Evolutionary conservation across 345 rosid genomes (phyloP), one percentile per base, ranked within the genome.

Genomic region (Toxicodendron radicans): DNA sequence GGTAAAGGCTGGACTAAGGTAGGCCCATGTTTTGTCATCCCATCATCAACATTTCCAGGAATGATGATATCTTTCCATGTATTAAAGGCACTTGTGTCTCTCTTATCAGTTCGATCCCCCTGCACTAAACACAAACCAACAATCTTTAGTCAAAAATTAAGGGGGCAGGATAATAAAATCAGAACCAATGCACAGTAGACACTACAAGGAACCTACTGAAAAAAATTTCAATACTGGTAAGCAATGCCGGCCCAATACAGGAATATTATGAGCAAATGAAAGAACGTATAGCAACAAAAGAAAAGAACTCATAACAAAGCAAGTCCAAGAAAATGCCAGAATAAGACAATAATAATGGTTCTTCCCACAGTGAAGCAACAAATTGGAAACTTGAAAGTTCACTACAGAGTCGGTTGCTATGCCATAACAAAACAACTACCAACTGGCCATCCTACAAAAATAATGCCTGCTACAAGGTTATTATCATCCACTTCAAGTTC

Each of bases 41-140:
- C 92, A 81, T 95, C 96, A 61, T 93, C 97, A 35, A 95, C 86
- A 71, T 95, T 92, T 66, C 99, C 99, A 35, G 99, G 99, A 80
- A 94, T 90, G 70, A 94, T 89, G 72, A 94, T 90, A 79, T 93
- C 99, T 83, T 95, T 95, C 99, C 99, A 95, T 64, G 99, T 89
- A 83, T 88, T 91, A 62, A 93, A 95, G 58, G 99, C 97, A 82
- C 88, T 93, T 10, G 84, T 82, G 73, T 89, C 95, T 86, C 83
- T 91, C 88, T 90, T 93, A 77, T 93, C 99, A 75, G 99, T 95
- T 75, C 98, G 85, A 77, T 95, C 97, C 63, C 93, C 99, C 99
- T 95, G 83, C 83, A 80, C 66, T 76, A 76, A 68, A 67, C 65
- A 74, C 21, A 78, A 27, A 58, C 45, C 43, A 41, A 63, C 23